These are phyloP conservation scores for Nicotiana sylvestris DNA, from an alignment of 257 asterid genomes.

Conservation along the genomic window DNA sequence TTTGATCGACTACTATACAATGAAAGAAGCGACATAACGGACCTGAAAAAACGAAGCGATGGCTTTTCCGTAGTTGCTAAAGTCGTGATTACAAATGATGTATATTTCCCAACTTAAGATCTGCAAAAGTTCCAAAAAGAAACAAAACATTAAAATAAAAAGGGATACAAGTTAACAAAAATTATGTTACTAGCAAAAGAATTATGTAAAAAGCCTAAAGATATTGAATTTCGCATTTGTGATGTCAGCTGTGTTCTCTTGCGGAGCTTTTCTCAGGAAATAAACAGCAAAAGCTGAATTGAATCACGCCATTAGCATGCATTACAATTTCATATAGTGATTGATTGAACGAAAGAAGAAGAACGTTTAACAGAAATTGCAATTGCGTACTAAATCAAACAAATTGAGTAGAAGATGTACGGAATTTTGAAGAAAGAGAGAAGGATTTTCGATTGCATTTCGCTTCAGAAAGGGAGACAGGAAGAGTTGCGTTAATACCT, in stretches of 20 bases:
- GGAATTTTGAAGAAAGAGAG: background rate
- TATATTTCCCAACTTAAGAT: background rate
- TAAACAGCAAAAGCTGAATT: too few species aligned
- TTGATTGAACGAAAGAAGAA: background rate
- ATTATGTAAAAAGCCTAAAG: background rate
- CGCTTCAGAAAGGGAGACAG: background rate
- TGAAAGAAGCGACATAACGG: background rate
- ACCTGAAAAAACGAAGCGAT: background rate
- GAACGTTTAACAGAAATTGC: background rate
- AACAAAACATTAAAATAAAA: background rate
- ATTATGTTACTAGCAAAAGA: background rate
- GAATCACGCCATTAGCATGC: background rate
- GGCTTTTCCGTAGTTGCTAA: background rate
- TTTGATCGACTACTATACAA: background rate
- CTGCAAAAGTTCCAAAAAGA: background rate
- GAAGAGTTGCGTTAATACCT: background rate
- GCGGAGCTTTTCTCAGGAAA: too few species aligned
- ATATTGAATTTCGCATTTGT: background rate
- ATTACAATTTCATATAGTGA: background rate
- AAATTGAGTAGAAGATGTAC: background rate
- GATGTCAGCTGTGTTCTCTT: too few species aligned
- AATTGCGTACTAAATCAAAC: background rate
- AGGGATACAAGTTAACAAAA: background rate
- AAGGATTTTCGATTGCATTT: background rate
- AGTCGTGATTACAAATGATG: too few species aligned